Conservation (phyloP, 2,329 filamentous ascomycete genomes). For the Zasmidium angulare region DNA sequence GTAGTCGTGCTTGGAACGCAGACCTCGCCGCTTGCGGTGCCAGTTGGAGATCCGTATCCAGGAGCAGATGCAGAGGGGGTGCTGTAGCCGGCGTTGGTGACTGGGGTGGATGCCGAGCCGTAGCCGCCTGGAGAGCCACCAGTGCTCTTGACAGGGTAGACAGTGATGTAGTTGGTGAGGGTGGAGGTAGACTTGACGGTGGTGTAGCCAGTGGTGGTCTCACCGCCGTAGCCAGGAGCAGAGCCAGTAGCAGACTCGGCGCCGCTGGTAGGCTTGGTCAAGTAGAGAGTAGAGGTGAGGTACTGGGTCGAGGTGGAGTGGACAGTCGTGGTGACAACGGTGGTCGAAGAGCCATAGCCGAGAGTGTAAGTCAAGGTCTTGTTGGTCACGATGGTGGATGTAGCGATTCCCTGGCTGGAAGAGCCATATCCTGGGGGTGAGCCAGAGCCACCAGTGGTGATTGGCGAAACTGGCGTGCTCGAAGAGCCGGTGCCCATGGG, state of each 20-base stretch:
- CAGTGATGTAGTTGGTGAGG: conserved; percentile 35
- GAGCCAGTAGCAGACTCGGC: conserved; percentile 11
- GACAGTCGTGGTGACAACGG: conserved; percentile 36
- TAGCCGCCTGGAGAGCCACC: conserved; percentile 13
- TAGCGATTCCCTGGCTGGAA: conserved; percentile 18
- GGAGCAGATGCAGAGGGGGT: neutral
- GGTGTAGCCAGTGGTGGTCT: conserved; percentile 23
- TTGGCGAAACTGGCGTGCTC: conserved; percentile 6
- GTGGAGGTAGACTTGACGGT: conserved; percentile 35
- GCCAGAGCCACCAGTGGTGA: conserved; percentile 20
- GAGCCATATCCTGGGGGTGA: conserved; percentile 16
- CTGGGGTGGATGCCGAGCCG: conserved; percentile 13
- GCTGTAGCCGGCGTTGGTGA: conserved; percentile 1
- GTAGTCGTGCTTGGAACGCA: conserved; percentile 34
- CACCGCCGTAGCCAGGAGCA: conserved; percentile 6
- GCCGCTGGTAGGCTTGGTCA: conserved; percentile 21
- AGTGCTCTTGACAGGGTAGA: conserved; percentile 28
- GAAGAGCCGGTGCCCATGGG: conserved; percentile 15
- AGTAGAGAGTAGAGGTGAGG: conserved; percentile 30
- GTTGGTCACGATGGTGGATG: conserved; percentile 30
- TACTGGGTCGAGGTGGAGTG: conserved; percentile 36
- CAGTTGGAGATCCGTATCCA: conserved; percentile 10
- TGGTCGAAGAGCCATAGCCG: conserved; percentile 34
- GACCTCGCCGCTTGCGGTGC: conserved; percentile 16
- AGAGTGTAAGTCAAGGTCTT: conserved; percentile 38